phyloP scores from a whole-genome alignment of 768 basidiomycete genomes.

The Suillus variegatus region DNA sequence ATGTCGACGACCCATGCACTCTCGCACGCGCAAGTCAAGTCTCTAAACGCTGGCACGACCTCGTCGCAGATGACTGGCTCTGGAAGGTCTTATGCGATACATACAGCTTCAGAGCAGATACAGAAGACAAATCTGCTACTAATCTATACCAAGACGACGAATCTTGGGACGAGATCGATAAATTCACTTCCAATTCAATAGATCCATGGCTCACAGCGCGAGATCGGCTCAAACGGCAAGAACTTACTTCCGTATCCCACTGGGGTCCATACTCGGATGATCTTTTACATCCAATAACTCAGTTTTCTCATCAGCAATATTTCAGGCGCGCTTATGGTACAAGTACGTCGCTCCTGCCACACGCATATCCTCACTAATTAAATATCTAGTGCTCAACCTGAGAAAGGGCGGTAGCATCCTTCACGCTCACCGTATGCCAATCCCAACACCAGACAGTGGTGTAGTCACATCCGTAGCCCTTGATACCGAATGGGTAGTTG shows the following conservation, averaged over 20 bases:
- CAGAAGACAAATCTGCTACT: conserved; percentile 22
- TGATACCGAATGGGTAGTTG: conserved; percentile 81
- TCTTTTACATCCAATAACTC: conserved; percentile 5
- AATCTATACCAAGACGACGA: conserved; percentile 26
- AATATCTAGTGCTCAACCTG: conserved; percentile 72
- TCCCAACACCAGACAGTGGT: conserved; percentile 47
- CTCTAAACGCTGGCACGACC: conserved; percentile 65
- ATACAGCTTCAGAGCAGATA: conserved; percentile 47
- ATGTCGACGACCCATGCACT: conserved; percentile 72
- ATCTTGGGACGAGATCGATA: conserved; percentile 34
- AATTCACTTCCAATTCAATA: conserved; percentile 37
- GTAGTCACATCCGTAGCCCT: conserved; percentile 89
- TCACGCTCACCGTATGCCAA: conserved; percentile 57
- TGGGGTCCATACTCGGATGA: conserved; percentile 22
- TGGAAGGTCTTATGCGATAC: conserved; percentile 77
- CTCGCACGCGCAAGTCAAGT: conserved; percentile 72
- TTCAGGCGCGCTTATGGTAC: conserved; percentile 76
- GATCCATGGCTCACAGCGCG: conserved; percentile 40
- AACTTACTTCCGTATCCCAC: conserved; percentile 23
- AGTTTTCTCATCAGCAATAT: conserved; percentile 27
- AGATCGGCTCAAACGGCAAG: conserved; percentile 31
- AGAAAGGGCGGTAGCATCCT: conserved; percentile 71
- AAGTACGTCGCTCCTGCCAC: conserved; percentile 43
- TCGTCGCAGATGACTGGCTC: conserved; percentile 73
- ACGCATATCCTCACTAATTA: not conserved